Conservation (phyloP, 768 basidiomycete species). For the Phlebiopsis gigantea region DNA sequence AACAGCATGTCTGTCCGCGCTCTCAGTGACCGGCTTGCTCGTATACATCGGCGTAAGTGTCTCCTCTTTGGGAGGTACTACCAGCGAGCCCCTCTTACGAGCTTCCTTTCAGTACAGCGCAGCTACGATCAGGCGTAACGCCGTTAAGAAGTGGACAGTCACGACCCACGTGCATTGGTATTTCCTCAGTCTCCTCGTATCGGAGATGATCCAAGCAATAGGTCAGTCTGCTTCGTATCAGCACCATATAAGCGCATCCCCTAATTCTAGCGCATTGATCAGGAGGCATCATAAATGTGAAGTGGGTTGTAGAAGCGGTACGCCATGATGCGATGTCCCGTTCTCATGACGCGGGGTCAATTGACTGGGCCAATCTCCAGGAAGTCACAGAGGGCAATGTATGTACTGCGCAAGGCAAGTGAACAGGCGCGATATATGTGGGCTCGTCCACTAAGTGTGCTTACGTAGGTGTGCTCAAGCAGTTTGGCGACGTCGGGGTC, state of each 20-base stretch:
- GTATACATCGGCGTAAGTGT: slow-evolving; percentile 20
- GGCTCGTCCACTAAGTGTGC: background rate
- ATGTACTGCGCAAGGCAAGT: slow-evolving; percentile 33
- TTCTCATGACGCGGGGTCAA: no score
- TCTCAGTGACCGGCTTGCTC: slow-evolving; percentile 16
- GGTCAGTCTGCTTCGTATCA: no score
- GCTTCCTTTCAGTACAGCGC: slow-evolving; percentile 20
- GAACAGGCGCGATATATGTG: no score
- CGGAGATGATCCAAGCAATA: slow-evolving; percentile 24
- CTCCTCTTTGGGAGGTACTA: no score
- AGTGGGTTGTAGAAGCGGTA: slow-evolving; percentile 13
- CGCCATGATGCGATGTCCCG: no score
- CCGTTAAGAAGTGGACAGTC: slow-evolving; percentile 14
- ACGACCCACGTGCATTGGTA: slow-evolving; percentile 24
- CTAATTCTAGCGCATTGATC: no score
- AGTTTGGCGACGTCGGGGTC: slow-evolving; percentile 37
- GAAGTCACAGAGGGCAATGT: slow-evolving; percentile 24
- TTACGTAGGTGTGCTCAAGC: slow-evolving; percentile 29
- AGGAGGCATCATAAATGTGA: slow-evolving; percentile 35
- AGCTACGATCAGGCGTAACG: slow-evolving; percentile 13
- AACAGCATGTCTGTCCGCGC: slow-evolving; percentile 21
- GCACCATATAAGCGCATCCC: no score
- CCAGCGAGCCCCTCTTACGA: background rate
- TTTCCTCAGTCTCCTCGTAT: slow-evolving; percentile 23
- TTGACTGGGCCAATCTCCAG: slow-evolving; percentile 13